These are phyloP conservation scores for Musa troglodytarum DNA, from an alignment of 176 grass and related monocot genomes.

Conservation along the genomic window DNA sequence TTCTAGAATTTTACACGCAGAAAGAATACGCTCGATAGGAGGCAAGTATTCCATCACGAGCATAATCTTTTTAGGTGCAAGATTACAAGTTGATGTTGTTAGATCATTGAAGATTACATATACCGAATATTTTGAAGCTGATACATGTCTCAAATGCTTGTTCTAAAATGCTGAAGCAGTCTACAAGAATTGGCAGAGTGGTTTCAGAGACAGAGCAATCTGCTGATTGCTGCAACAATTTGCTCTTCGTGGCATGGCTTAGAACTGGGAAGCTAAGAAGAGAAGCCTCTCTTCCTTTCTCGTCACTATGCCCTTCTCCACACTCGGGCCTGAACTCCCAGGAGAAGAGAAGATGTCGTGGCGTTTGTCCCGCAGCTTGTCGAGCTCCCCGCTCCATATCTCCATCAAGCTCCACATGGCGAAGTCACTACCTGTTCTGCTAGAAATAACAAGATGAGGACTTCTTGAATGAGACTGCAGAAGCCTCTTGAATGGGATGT, in stretches of 20 bases:
- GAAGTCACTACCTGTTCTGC: not conserved
- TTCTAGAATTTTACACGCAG: no score
- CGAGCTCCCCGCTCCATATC: constrained; percentile 49
- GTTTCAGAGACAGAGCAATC: constrained; percentile 23
- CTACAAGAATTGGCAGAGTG: constrained; percentile 44
- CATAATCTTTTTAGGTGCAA: no score
- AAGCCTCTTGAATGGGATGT: no score
- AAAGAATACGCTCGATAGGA: no score
- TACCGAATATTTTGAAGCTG: no score
- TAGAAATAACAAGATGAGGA: not conserved
- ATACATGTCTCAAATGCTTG: not conserved
- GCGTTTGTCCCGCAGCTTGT: constrained; percentile 30
- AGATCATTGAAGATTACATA: no score
- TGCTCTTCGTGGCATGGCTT: constrained; percentile 4
- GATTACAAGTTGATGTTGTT: no score
- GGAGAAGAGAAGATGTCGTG: constrained; percentile 13
- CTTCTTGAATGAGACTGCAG: not conserved
- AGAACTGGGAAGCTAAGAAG: not conserved
- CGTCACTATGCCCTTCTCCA: not conserved
- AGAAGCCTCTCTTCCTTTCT: constrained; percentile 3
- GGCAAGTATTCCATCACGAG: no score
- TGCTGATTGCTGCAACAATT: not conserved
- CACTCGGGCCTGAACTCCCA: not conserved
- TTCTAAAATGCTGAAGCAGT: constrained; percentile 57
- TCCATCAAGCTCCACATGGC: constrained; percentile 65